Percentiles rank a stretch among this genome's conserved stretches.
Conservation (phyloP, 176 grass and related monocot genomes). For the maize (Zea mays) region Zm-B73-REFERENCE-NAM-5.0 NC_050097.1:173425501-173426000, state of each 20-base stretch:
- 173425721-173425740: not conserved
- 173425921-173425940: too few species aligned
- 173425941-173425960: too few species aligned
- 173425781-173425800: conserved; percentile 1
- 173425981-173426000: too few species aligned
- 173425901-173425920: not conserved
- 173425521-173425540: not conserved
- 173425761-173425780: not conserved
- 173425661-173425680: not conserved
- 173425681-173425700: not conserved
- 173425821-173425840: not conserved
- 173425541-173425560: not conserved
- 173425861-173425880: not conserved
- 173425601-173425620: not conserved
- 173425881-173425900: conserved; percentile 9
- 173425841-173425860: not conserved
- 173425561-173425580: not conserved
- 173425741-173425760: not conserved
- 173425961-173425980: too few species aligned
- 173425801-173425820: not conserved
- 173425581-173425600: not conserved
- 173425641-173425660: not conserved
- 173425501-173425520: not conserved
- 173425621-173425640: not conserved
- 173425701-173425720: not conserved